A percentile compares a stretch with the other conserved stretches of the same genome.
Conservation (phyloP, 495 filamentous ascomycete species). For the Xylaria bambusicola region DNA sequence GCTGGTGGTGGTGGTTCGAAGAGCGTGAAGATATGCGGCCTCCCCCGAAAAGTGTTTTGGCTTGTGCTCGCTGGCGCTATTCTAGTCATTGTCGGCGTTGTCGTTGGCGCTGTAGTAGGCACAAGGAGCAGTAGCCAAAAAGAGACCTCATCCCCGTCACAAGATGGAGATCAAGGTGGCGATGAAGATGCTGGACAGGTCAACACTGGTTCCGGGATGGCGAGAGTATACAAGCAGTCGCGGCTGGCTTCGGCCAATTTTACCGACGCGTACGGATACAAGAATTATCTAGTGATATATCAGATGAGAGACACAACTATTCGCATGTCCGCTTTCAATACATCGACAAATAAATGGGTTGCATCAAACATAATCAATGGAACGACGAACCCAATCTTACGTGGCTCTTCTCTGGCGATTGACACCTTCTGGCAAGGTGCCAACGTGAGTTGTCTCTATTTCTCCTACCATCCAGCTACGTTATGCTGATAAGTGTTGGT, state of each 20-base stretch:
- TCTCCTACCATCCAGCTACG: too few species aligned
- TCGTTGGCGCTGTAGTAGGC: constrained; percentile 28
- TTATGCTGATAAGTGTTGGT: constrained; percentile 18
- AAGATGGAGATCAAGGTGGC: not conserved
- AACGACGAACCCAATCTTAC: constrained; percentile 25
- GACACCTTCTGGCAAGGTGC: constrained; percentile 20
- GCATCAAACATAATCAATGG: constrained; percentile 30
- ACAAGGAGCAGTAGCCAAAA: constrained; percentile 2
- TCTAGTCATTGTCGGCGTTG: constrained; percentile 21
- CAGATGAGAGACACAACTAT: constrained; percentile 32
- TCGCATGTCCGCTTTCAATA: constrained; percentile 31
- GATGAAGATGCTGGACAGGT: not conserved
- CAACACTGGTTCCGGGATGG: not conserved
- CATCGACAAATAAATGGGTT: constrained; percentile 27
- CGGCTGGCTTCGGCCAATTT: constrained; percentile 32
- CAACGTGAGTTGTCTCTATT: constrained; percentile 18
- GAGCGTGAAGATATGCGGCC: constrained; percentile 26
- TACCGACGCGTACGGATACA: constrained; percentile 27
- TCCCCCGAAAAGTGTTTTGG: constrained; percentile 28
- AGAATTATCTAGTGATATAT: constrained; percentile 29
- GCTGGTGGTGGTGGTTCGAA: not conserved
- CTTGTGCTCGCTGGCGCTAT: constrained; percentile 19
- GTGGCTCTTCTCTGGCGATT: constrained; percentile 28
- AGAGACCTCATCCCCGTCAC: constrained; percentile 9
- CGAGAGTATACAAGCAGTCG: constrained; percentile 21